Base-by-base conservation (phyloP, 371 early-diverging fungal genomes). In the Nosema muscidifuracis region DNA sequence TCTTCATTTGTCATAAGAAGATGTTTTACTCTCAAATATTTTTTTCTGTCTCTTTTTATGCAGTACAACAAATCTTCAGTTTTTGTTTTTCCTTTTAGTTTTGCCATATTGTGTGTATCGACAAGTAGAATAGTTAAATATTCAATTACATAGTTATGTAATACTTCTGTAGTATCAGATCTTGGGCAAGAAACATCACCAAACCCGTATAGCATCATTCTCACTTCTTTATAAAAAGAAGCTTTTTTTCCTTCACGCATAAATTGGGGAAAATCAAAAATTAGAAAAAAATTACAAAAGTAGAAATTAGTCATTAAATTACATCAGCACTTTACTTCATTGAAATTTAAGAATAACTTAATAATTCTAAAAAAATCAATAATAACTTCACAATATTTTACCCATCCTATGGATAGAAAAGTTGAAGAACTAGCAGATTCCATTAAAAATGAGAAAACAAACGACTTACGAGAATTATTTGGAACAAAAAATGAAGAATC, bases 181-280 rank as follows among this genome's bases (percentile, higher is more conserved):
- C 89, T 85, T n/a, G 97, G 93, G 71, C 89, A 87, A n/a, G 85
- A 84, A 15, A 88, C 89, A 83, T 97, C 97, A 22, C 97, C 97
- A 83, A 90, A 93, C 22, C 94, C 95, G 83, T 92, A 95, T 91
- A 97, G 91, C 78, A 97, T 84, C 61, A 86, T 81, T 69, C 89
- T 85, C 56, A 93, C 89, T 87, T 84, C 84, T 65, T 81, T 77
- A 43, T 78, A 61, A 75, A 84, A 82, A 26, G 50, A 65, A 30
- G 67, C 66, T 66, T 76, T 84, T 65, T 69, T 70, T 38, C 42
- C 67, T 20, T 83, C 83, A 43, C 70, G 76, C 79, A 77, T 77
- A 20, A 73, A 65, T 34, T 22, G 16, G 20, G 33, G 2, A 58
- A 22, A 22, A 56, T 33, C 30, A 24, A 44, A 34, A 34, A 31